Evolutionary conservation across 1,284 basidiomycete genomes (phyloP).

Genomic region (Schizophyllum commune): DNA sequence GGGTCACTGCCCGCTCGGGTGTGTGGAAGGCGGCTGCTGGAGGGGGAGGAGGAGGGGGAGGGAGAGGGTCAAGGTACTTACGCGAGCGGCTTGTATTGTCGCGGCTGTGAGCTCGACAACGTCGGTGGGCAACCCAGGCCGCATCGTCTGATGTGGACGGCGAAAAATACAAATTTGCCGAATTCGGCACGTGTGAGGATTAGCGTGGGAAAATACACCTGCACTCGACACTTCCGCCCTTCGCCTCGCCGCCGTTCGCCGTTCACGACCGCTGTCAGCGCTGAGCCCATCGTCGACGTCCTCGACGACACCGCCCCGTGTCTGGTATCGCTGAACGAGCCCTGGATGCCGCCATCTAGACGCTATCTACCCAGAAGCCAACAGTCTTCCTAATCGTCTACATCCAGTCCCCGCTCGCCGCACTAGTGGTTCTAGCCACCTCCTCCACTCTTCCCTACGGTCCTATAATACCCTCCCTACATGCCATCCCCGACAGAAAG

Average conservation of each 20-base stretch:
- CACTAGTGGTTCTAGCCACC: neutral
- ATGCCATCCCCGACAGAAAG: conserved; percentile 3
- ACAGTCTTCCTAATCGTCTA: neutral
- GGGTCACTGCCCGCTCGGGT: too few relatives aligned
- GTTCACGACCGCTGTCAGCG: neutral
- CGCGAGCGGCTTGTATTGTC: too few relatives aligned
- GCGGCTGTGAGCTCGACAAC: too few relatives aligned
- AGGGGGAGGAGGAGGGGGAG: too few relatives aligned
- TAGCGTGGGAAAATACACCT: neutral
- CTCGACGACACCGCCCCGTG: neutral
- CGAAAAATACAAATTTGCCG: neutral
- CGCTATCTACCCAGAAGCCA: neutral
- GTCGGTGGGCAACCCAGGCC: too few relatives aligned
- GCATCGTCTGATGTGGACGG: neutral
- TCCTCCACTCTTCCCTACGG: neutral
- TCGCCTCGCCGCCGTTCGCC: neutral
- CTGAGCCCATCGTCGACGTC: neutral
- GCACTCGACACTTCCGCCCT: neutral
- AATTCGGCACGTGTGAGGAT: neutral
- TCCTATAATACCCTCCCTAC: neutral
- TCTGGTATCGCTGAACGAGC: neutral
- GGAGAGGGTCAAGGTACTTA: too few relatives aligned
- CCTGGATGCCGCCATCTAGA: neutral
- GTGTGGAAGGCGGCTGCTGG: too few relatives aligned
- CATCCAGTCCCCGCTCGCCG: neutral